Evolutionary conservation across 305 asterid genomes (phyloP).

Genomic region (Fraxinus latifolia): DNA sequence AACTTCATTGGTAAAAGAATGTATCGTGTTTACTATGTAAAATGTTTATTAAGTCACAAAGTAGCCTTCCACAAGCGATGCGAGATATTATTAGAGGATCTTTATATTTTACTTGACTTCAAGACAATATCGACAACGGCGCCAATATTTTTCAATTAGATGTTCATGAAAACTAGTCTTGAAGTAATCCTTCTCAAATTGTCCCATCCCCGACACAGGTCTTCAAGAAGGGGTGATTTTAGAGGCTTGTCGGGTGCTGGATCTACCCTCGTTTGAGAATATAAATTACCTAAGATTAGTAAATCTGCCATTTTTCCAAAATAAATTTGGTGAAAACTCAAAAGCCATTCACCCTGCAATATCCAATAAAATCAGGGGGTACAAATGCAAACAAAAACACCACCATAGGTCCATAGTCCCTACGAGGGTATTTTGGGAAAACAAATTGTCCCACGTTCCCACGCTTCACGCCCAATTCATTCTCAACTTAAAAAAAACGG

Average conservation of each 20-base stretch:
- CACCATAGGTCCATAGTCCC: neutral
- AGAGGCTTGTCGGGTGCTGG: neutral
- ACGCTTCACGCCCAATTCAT: neutral
- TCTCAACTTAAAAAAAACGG: neutral
- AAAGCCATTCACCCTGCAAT: neutral
- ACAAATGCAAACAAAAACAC: neutral
- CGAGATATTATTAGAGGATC: neutral
- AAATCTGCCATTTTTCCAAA: neutral
- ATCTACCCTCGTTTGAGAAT: neutral
- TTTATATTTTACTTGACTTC: neutral
- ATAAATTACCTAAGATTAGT: neutral
- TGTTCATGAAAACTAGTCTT: neutral
- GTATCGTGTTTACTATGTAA: neutral
- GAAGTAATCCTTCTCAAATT: neutral
- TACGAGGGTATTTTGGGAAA: neutral
- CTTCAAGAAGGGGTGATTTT: neutral
- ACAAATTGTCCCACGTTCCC: constrained; percentile 17
- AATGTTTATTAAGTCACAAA: neutral
- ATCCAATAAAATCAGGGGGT: neutral
- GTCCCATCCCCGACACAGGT: neutral
- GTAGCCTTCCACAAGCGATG: neutral
- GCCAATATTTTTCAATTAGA: neutral
- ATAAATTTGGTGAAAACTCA: neutral
- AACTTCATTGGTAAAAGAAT: neutral
- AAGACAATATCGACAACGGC: neutral